phyloP scores from a whole-genome alignment of 164 flowering plant genomes.

The Vitis cinerea region DNA sequence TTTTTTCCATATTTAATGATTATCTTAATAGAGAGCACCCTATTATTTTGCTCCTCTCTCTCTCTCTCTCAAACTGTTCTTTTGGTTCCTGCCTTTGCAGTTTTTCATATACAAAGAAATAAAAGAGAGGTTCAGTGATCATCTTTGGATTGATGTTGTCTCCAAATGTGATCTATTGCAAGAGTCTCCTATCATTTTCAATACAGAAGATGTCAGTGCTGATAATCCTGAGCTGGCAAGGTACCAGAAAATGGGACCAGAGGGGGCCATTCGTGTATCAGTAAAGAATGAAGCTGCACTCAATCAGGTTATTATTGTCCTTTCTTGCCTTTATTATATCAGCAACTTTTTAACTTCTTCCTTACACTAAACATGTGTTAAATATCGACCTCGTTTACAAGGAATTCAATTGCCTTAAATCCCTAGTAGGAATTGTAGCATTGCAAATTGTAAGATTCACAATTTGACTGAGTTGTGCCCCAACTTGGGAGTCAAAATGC shows the following conservation, averaged over 20 bases:
- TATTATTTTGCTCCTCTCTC: neutral
- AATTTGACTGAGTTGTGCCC: too few relatives aligned
- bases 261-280: conserved; percentile 79
- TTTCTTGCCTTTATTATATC: neutral
- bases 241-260: conserved; percentile 73
- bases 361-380: too few relatives aligned
- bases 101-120: conserved; percentile 74
- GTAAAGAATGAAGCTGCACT: conserved; percentile 64
- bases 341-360: neutral
- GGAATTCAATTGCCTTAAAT: too few relatives aligned
- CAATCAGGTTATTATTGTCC: conserved; percentile 46
- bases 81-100: conserved; percentile 35
- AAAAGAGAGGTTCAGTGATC: conserved; percentile 67
- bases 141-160: conserved; percentile 92
- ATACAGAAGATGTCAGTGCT: conserved; percentile 40
- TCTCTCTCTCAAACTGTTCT: too few relatives aligned
- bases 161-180: conserved; percentile 83
- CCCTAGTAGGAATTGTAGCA: too few relatives aligned
- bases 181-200: conserved; percentile 41
- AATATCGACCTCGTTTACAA: too few relatives aligned
- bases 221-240: conserved; percentile 55
- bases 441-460: too few relatives aligned
- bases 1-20: too few relatives aligned
- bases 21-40: too few relatives aligned
- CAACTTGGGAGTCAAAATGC: too few relatives aligned